These are phyloP conservation scores for Barnettozyma californica DNA, from an alignment of 805 yeast species.

Conservation along the genomic window DNA sequence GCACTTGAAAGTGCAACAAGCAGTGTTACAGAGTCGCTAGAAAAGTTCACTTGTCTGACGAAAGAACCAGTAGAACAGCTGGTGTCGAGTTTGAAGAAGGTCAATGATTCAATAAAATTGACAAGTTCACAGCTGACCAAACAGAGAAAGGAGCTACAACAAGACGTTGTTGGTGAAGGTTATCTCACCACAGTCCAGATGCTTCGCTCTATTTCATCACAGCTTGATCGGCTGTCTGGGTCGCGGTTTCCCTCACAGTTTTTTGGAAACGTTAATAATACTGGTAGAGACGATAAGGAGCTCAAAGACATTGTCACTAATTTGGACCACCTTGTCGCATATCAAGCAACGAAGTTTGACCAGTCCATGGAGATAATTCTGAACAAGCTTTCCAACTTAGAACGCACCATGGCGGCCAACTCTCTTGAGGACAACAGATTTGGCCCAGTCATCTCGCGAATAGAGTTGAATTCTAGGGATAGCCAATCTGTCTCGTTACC, in stretches of 20 bases:
- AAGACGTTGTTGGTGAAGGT: constrained; percentile 2
- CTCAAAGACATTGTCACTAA: not conserved
- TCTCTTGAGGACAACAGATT: not conserved
- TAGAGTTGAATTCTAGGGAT: not conserved
- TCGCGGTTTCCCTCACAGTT: not conserved
- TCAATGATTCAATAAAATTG: not conserved
- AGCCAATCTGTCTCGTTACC: not conserved
- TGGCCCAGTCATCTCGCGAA: not conserved
- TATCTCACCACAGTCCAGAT: constrained; percentile 3
- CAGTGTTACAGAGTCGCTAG: not conserved
- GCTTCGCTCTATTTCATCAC: constrained; percentile 8
- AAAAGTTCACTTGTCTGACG: not conserved
- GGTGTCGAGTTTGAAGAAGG: constrained; percentile 1
- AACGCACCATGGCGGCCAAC: not conserved
- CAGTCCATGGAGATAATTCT: not conserved
- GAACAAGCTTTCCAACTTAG: not conserved
- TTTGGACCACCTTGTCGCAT: not conserved
- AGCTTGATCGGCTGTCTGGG: constrained; percentile 2
- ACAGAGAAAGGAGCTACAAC: constrained; percentile 3
- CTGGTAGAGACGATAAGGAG: not conserved
- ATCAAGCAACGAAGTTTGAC: not conserved
- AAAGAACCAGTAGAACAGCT: constrained; percentile 5
- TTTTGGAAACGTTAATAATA: not conserved
- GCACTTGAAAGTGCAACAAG: not conserved
- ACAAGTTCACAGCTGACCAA: constrained; percentile 1